Base-by-base conservation (phyloP, 371 early-diverging fungal species). In the Mycotypha africana region DNA sequence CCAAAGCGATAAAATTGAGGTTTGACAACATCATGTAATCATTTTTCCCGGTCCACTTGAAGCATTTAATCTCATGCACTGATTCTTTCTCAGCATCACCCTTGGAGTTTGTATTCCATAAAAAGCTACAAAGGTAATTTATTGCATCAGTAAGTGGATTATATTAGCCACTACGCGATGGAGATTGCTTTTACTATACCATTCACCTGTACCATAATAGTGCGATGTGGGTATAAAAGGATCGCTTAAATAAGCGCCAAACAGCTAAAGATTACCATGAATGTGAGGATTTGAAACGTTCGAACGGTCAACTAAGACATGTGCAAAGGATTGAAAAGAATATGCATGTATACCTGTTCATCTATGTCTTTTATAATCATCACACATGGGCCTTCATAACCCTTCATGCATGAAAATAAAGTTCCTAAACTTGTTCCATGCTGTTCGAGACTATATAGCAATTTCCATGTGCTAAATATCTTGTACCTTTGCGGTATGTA, bases 161-260 rank as follows among this genome's bases (percentile, higher is more conserved):
- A 39, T 46, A 42, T 26, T 19, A 11, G 39, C 32, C 11, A 15
- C 36, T 36, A n/a, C n/a, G n/a, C n/a, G 34, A 6, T 14, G 15
- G 15, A 28, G 28, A 36, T 38, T 22, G 24, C 30, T 30, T 19
- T 30, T 21, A 32, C 16, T 40, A 61, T 81, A 92, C 95, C 92
- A 85, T 73, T 85, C 82, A 19, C 96, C 95, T 20, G 88, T 91
- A n/a, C 96, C 96, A 47, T 88, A 93, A 58, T 87, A 93, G 17
- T 84, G 81, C 5, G 80, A 49, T 10, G 71, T 62, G 14, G 82
- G 59, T 45, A 80, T 70, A 21, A 92, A 74, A 5, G 84, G 53
- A 41, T 95, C 93, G 35, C 74, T 86, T 16, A 86, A 55, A 67
- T 81, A 95, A 2, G 92, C 93, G 14, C 96, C 96, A 73, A 95